Base-by-base conservation (phyloP, 139 green algal species). In the Medakamo hakoo region DNA sequence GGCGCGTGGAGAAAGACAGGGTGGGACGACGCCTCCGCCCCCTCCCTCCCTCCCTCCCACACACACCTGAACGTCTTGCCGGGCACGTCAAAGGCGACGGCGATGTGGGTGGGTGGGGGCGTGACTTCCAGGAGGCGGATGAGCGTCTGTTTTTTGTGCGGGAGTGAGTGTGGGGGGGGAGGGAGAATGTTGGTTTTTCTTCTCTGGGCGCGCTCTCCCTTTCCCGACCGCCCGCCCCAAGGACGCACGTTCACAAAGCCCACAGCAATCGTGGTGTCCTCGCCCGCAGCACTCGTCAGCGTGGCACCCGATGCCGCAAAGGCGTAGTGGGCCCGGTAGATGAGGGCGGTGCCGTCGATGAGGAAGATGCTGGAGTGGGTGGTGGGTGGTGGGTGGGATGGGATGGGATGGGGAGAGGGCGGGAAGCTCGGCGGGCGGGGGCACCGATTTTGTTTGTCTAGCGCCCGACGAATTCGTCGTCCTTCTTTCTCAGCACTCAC, bases 31-130 rank as follows among this genome's bases (percentile, higher is more conserved):
- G n/a, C n/a, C n/a, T 4, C 57, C 27, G 24, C 57, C 25, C 57
- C 24, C 57, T 32, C 57, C 57, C 57, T 27, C 57, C 19, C 57
- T 27, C 57, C 57, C 19, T 9, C 57, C 57, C 57, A 14, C 57
- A 23, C 64, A 2, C 30, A 68, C 74, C 79, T 73, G 64, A 82
- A 89, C 24, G 59, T 88, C 55, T 82, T 78, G 21, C 74, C 81
- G 21, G 61, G 61, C 1, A 73, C 70, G 58, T 89, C 82, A 29
- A 89, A 74, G 23, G 87, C 82, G 0, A 84, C 74, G 2, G 81
- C 80, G 57, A 89, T 63, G 67, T 89, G 82, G 1, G 75, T 88
- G 19, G 81, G 78, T 16, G 58, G 59, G 25, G 69, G 69, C 27
- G 59, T 9, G 5, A 77, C 56, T 55, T 79, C 70, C 58, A 79